Evolutionary conservation across 805 yeast genomes (phyloP).

Genomic region (Starmerella stigmatis): DNA sequence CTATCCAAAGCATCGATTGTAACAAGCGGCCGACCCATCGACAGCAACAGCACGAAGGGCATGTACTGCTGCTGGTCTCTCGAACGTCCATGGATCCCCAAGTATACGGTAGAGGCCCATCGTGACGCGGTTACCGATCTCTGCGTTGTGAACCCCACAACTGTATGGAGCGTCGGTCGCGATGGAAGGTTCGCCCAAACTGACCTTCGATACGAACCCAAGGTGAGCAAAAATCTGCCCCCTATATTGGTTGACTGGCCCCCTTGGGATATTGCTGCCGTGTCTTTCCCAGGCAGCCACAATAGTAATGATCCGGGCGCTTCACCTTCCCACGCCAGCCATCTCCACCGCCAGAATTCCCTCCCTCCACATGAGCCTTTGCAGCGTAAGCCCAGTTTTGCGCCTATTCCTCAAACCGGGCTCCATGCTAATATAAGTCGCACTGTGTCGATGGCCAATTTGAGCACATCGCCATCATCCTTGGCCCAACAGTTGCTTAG

Average conservation of each 20-base stretch:
- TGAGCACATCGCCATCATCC: constrained; percentile 5
- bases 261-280: constrained; percentile 26
- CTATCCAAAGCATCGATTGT: constrained; percentile 15
- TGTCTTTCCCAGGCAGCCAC: constrained; percentile 7
- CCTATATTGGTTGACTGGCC: constrained; percentile 51
- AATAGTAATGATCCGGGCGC: background rate
- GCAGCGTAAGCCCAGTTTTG: background rate
- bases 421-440: background rate
- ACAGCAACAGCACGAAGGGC: constrained; percentile 8
- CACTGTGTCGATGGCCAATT: constrained; percentile 4
- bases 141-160: constrained; percentile 13
- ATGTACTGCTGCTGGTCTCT: constrained; percentile 20
- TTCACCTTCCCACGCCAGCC: background rate
- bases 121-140: constrained; percentile 46
- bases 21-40: constrained; percentile 21
- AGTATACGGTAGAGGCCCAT: constrained; percentile 42
- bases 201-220: constrained; percentile 38
- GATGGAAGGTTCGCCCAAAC: constrained; percentile 42
- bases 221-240: constrained; percentile 42
- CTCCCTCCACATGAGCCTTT: background rate
- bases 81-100: constrained; percentile 63
- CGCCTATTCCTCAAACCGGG: background rate
- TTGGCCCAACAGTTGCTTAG: constrained; percentile 1
- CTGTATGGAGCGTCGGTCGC: constrained; percentile 41
- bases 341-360: background rate